Percentiles rank a stretch among this genome's conserved stretches.
These are phyloP conservation scores for Henningerozyma blattae DNA, from an alignment of 805 yeast species.

Conservation along the genomic window DNA sequence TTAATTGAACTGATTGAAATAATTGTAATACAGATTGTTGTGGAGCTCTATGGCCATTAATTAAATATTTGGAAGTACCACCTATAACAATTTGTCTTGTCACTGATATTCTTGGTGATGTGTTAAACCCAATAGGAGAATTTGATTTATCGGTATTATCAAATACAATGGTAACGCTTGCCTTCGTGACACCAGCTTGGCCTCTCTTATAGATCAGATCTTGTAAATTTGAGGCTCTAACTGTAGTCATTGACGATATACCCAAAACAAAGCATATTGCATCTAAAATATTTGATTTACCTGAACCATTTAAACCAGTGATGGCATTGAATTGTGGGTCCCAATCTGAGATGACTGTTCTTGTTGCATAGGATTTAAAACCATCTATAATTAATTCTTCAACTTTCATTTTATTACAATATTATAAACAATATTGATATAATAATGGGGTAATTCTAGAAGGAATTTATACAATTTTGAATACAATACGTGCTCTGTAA, in stretches of 20 bases:
- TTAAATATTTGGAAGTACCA: constrained; percentile 81
- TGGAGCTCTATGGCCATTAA: constrained; percentile 94
- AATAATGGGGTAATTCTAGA: no score
- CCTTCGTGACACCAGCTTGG: constrained; percentile 96
- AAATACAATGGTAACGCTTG: constrained; percentile 91
- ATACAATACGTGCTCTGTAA: no score
- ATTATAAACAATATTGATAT: no score
- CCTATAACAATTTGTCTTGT: constrained; percentile 87
- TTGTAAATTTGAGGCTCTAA: constrained; percentile 84
- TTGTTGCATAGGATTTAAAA: constrained; percentile 91
- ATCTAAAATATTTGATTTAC: constrained; percentile 91
- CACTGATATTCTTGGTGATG: constrained; percentile 66
- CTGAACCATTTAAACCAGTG: constrained; percentile 95
- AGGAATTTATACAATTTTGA: no score
- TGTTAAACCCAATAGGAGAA: constrained; percentile 83
- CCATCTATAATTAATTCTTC: constrained; percentile 96
- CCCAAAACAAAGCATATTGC: constrained; percentile 98
- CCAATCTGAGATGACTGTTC: constrained; percentile 94
- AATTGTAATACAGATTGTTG: constrained; percentile 83
- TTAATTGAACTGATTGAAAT: constrained; percentile 89
- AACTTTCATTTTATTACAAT: constrained; percentile 50
- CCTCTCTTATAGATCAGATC: constrained; percentile 95
- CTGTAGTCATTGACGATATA: constrained; percentile 86
- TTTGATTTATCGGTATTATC: constrained; percentile 67
- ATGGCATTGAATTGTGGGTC: constrained; percentile 95